Evolutionary conservation across 139 green algal species (phyloP), one percentile per base, ranked within the genome.

Genomic region (Axilococcus clingmanii): DNA sequence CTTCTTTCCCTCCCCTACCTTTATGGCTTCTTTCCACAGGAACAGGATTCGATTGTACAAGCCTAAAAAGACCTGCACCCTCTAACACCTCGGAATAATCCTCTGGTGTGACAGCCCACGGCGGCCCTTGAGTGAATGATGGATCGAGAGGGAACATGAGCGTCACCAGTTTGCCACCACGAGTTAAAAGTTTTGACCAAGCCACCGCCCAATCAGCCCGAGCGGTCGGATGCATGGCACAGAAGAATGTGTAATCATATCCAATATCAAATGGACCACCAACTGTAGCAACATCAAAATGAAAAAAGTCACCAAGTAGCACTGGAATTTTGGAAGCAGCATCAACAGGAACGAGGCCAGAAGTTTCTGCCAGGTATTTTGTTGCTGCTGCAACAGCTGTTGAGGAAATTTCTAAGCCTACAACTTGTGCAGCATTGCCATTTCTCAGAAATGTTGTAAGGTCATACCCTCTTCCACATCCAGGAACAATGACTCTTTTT

Each of bases 231-330:
- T 74, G 63, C 43, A 88, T 55, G 0, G 80, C 79, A 46, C 78
- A 86, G 17, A 81, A 61, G 58, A 86, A 86, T 1, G 76, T 86
- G 69, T 79, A 81, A 55, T 85, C 75, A 45, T 73, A 81, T 11
- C 69, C 76, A n/a, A 81, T 32, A 25, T 83, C 74, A 51, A 66
- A 72, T 2, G 14, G 6, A 4, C 37, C 48, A 22, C 32, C 11
- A 28, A 29, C 16, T 1, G 23, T 7, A 25, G 34, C n/a, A 27
- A 25, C 11, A 3, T 38, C 0, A 15, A 41, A 57, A 23, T 37
- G 22, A 57, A 78, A 75, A 40, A 82, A 82, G 29, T 82, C 67
- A 7, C 71, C 66, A 33, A 40, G 19, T 30, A 42, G 4, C 7
- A 52, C 51, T 19, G 19, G 3, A 12, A 11, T 16, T 24, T 55